Percentiles rank a stretch among this genome's conserved stretches.
Evolutionary conservation across 2,329 filamentous ascomycete genomes (phyloP).

Genomic region (Penicillium griseofulvum): DNA sequence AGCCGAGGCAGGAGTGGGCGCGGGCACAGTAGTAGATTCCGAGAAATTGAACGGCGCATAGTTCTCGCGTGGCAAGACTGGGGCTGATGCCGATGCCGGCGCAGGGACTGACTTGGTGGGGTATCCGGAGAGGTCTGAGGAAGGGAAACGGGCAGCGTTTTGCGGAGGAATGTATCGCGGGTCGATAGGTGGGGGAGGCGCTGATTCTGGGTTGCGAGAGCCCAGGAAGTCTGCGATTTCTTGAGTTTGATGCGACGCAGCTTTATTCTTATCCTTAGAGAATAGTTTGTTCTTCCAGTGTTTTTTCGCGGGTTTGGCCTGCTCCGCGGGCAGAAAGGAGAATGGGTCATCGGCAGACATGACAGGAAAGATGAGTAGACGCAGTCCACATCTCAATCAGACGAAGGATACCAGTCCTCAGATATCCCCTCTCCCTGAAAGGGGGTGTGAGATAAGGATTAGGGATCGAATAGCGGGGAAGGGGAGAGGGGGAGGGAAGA

Average conservation of each 20-base stretch:
- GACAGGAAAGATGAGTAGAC: conserved; percentile 24
- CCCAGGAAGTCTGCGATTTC: conserved; percentile 59
- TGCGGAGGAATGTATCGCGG: conserved; percentile 31
- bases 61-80: conserved; percentile 21
- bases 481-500: background rate
- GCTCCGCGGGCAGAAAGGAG: conserved; percentile 31
- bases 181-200: conserved; percentile 27
- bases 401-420: conserved; percentile 15
- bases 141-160: conserved; percentile 36
- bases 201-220: conserved; percentile 22
- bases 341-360: conserved; percentile 42
- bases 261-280: conserved; percentile 40
- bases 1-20: conserved; percentile 14
- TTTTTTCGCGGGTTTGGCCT: conserved; percentile 36
- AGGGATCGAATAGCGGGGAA: background rate
- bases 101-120: background rate
- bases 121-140: conserved; percentile 26
- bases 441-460: conserved; percentile 9
- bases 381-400: conserved; percentile 35
- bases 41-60: conserved; percentile 20
- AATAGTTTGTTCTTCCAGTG: conserved; percentile 54
- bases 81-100: conserved; percentile 13
- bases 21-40: conserved; percentile 2
- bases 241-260: conserved; percentile 38
- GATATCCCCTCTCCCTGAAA: conserved; percentile 19